Conservation (phyloP, 2,329 filamentous ascomycete species). For the Pyrenophora graminea region DNA sequence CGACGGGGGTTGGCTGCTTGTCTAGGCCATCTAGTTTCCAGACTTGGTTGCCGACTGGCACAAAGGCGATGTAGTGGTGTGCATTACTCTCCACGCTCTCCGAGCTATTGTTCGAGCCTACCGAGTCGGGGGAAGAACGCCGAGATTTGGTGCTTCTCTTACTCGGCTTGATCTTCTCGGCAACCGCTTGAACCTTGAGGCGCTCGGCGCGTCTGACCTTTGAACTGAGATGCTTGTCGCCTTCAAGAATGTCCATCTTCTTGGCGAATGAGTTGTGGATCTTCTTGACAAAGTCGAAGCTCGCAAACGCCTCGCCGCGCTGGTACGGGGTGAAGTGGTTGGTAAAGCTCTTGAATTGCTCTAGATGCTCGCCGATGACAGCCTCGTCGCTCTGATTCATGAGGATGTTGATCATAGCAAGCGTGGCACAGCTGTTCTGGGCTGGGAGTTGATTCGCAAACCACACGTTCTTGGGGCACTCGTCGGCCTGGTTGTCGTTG, state of each 20-base stretch:
- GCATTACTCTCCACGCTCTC: slow-evolving; percentile 62
- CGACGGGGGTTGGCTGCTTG: slow-evolving; percentile 67
- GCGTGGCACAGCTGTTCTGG: slow-evolving; percentile 83
- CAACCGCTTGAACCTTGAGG: slow-evolving; percentile 19
- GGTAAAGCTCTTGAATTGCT: slow-evolving; percentile 74
- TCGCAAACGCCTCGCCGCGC: slow-evolving; percentile 75
- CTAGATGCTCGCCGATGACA: slow-evolving; percentile 69
- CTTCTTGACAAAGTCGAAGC: slow-evolving; percentile 74
- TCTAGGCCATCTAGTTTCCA: slow-evolving; percentile 92
- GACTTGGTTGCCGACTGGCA: slow-evolving; percentile 72
- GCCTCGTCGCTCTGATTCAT: slow-evolving; percentile 71
- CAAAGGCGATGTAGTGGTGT: slow-evolving; percentile 89
- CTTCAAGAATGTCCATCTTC: slow-evolving; percentile 65
- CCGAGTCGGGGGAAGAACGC: slow-evolving; percentile 37
- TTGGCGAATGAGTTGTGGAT: slow-evolving; percentile 86
- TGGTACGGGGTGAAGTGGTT: slow-evolving; percentile 68
- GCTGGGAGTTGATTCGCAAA: slow-evolving; percentile 82
- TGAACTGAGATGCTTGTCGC: slow-evolving; percentile 71
- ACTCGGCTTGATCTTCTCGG: slow-evolving; percentile 24
- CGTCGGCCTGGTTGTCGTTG: slow-evolving; percentile 54
- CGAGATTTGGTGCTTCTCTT: slow-evolving; percentile 49
- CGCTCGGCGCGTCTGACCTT: slow-evolving; percentile 53
- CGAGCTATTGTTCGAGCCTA: slow-evolving; percentile 46
- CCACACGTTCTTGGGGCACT: slow-evolving; percentile 74
- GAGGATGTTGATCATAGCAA: slow-evolving; percentile 89